Base-by-base conservation (phyloP, 164 flowering plant species). In the Hamamelis virginiana region DNA sequence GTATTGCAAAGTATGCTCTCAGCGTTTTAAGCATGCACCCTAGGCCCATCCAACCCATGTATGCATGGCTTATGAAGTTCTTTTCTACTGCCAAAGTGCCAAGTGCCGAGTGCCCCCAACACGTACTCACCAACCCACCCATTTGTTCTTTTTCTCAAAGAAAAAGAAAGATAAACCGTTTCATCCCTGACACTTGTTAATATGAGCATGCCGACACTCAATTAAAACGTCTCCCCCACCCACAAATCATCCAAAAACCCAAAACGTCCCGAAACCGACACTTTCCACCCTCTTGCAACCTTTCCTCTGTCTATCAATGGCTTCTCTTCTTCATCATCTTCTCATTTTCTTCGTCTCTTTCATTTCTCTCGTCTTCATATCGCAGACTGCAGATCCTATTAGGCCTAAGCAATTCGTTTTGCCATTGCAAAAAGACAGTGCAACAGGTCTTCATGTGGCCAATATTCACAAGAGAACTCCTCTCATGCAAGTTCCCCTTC, bases 391-490 rank as follows among this genome's bases (percentile, higher is more conserved):
- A 8, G 13, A 25, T 57, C 59, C 59, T 53, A 58, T 26, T 9
- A 62, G 48, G 23, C 77, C 75, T 15, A 38, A 3, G 1, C 25
- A 66, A 0, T 64, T 74, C 6, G 38, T 61, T 41, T 47, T 74
- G 13, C 64, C 66, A 0, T 52, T 68, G 0, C 21, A 8, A 25
- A 74, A 69, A 65, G 72, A 74, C 1, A 23, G 9, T 0, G n/a
- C 69, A 0, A 80, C 78, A 0, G 27, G 53, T 11, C 82, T 71
- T 18, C 72, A 80, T 44, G 66, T 77, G 8, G 50, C 77, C 1
- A 46, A 47, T 1, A 73, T 82, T 28, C 65, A 62, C 1, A 74
- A 76, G 53, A 45, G 83, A 22, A 80, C 83, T 5, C 85, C 83
- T 9, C 66, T 47, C 6, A 5, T 47, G 15, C 41, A 66, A 0